phyloP scores from a whole-genome alignment of 208 protist genomes.

The Wallacemonas sp. region DNA sequence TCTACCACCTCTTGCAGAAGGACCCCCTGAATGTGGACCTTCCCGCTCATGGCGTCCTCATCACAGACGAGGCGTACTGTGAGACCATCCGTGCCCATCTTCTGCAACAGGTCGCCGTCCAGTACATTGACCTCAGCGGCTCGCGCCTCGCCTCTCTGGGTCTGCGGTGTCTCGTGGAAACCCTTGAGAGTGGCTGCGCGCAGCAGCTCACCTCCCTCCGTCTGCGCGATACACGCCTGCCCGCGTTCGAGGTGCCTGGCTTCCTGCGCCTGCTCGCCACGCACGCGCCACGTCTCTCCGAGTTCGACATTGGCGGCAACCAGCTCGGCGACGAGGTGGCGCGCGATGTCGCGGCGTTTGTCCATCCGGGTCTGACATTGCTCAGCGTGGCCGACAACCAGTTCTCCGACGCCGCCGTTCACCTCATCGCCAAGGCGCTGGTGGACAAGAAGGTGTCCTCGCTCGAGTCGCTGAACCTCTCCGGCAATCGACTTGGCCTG shows the following conservation, averaged over 20 bases:
- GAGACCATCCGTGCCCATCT: conserved; percentile 34
- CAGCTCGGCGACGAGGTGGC: conserved; percentile 19
- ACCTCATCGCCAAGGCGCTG: conserved; percentile 23
- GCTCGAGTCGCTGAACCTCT: conserved; percentile 28
- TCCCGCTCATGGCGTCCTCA: conserved; percentile 24
- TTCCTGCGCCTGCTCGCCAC: conserved; percentile 13
- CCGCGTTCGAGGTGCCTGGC: conserved; percentile 21
- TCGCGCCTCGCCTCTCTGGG: conserved; percentile 9
- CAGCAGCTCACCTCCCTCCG: conserved; percentile 17
- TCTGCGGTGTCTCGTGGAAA: conserved; percentile 15
- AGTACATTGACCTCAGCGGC: conserved; percentile 22
- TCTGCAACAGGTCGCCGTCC: conserved; percentile 24
- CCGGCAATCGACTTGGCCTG: conserved; percentile 25
- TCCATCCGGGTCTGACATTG: conserved; percentile 29
- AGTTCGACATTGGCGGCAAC: conserved; percentile 27
- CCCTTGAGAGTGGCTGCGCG: conserved; percentile 18
- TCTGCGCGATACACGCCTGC: conserved; percentile 26
- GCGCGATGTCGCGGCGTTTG: not conserved
- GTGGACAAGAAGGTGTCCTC: conserved; percentile 19
- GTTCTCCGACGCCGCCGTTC: conserved; percentile 35
- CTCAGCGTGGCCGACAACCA: conserved; percentile 61
- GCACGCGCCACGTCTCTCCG: conserved; percentile 20
- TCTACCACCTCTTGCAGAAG: conserved; percentile 30
- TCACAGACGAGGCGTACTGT: conserved; percentile 31
- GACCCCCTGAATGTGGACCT: conserved; percentile 35